Evolutionary conservation across 352 stramenopile genomes (phyloP).

Genomic region (Chrysophaeum taylorii): DNA sequence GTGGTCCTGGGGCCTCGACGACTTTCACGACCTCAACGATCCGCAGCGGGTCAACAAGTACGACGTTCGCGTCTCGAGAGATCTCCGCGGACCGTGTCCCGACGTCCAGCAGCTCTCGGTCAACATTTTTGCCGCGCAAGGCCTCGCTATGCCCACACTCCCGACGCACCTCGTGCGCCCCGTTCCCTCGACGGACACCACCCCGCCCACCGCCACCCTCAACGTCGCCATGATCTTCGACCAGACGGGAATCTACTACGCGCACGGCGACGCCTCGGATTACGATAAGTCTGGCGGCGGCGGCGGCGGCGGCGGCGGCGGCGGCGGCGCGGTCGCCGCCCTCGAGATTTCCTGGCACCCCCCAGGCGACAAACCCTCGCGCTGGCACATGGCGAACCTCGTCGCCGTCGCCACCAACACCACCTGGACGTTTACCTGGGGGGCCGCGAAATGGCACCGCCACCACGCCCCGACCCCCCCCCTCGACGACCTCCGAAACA

Average conservation of each 20-base stretch:
- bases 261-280: neutral
- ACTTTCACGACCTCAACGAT: neutral
- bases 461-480: neutral
- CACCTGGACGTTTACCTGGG: neutral
- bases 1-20: constrained; percentile 1
- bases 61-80: neutral
- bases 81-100: neutral
- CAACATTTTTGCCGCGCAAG: neutral
- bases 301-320: too few relatives aligned
- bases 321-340: neutral
- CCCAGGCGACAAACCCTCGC: too few relatives aligned
- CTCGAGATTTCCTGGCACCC: neutral
- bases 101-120: neutral
- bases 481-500: neutral
- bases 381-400: neutral
- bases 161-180: neutral
- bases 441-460: neutral
- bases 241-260: neutral
- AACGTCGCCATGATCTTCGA: neutral
- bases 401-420: neutral
- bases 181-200: neutral
- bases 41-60: constrained; percentile 4
- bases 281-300: too few relatives aligned
- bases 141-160: neutral
- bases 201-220: neutral